Evolutionary conservation across 306 rosid genomes (phyloP).

Genomic region (Psophocarpus tetragonolobus): DNA sequence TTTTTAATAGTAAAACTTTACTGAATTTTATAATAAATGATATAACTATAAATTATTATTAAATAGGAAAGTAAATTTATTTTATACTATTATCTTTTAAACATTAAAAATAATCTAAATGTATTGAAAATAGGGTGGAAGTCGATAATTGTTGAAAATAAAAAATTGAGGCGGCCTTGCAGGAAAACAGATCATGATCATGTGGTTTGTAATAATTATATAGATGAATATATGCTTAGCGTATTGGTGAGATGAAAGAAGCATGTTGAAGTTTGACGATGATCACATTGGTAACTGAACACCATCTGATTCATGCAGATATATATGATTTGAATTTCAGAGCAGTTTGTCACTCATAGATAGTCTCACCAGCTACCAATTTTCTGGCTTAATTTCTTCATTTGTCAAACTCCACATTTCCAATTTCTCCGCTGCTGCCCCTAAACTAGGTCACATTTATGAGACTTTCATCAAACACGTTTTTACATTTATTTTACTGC

Average conservation of each 20-base stretch:
- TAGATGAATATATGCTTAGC: constrained; percentile 12
- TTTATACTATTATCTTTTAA: too few relatives aligned
- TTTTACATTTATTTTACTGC: neutral
- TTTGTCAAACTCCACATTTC: constrained; percentile 36
- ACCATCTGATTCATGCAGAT: constrained; percentile 34
- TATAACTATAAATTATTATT: too few relatives aligned
- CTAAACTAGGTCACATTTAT: neutral
- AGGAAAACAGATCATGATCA: constrained; percentile 9
- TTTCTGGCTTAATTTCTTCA: constrained; percentile 22
- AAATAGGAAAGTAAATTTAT: too few relatives aligned
- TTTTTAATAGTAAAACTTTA: too few relatives aligned
- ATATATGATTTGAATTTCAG: constrained; percentile 36
- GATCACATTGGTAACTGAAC: constrained; percentile 47
- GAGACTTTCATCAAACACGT: neutral
- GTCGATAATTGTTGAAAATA: neutral
- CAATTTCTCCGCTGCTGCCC: neutral
- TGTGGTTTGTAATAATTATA: constrained; percentile 9
- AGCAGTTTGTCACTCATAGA: neutral
- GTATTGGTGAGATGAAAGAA: constrained; percentile 32
- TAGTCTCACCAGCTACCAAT: neutral
- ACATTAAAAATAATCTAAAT: too few relatives aligned
- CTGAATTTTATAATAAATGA: too few relatives aligned
- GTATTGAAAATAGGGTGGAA: neutral
- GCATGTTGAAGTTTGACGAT: constrained; percentile 16
- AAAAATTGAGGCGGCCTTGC: neutral